A percentile compares a stretch with the other conserved stretches of the same genome.
Evolutionary conservation across 495 filamentous ascomycete species (phyloP).

Genomic region (Xylaria nigripes): DNA sequence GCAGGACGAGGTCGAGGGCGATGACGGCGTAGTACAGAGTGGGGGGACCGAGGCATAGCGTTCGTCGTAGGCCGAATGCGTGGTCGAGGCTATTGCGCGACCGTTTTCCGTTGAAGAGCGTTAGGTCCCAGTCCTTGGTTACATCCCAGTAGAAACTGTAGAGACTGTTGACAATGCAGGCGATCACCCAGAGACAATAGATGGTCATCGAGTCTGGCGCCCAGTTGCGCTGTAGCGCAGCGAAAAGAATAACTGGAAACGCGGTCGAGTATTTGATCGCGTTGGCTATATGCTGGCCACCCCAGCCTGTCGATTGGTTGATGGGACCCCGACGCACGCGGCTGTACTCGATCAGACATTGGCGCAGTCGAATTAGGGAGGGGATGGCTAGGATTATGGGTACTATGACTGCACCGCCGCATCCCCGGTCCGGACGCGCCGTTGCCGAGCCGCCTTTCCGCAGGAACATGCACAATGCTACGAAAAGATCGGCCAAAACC

Average conservation of each 20-base stretch:
- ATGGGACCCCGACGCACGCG: constrained; percentile 55
- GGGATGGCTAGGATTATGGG: constrained; percentile 76
- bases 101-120: constrained; percentile 52
- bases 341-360: constrained; percentile 82
- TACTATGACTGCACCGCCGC: constrained; percentile 66
- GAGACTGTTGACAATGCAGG: constrained; percentile 68
- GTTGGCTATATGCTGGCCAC: constrained; percentile 82
- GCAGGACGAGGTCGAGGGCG: constrained; percentile 64
- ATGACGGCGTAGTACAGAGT: constrained; percentile 77
- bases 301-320: constrained; percentile 47
- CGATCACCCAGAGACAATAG: constrained; percentile 47
- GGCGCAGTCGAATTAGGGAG: constrained; percentile 75
- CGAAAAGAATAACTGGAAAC: constrained; percentile 81
- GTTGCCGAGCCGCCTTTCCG: constrained; percentile 58
- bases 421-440: constrained; percentile 67
- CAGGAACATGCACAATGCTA: constrained; percentile 86
- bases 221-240: constrained; percentile 61
- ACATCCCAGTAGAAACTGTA: constrained; percentile 99
- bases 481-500: constrained; percentile 80
- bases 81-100: constrained; percentile 50
- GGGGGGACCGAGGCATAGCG: constrained; percentile 59
- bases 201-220: constrained; percentile 36
- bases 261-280: constrained; percentile 85
- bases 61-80: constrained; percentile 68
- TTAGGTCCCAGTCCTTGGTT: constrained; percentile 91